These are phyloP conservation scores for Leucosporidium scottii DNA, from an alignment of 768 basidiomycete genomes.

Conservation along the genomic window DNA sequence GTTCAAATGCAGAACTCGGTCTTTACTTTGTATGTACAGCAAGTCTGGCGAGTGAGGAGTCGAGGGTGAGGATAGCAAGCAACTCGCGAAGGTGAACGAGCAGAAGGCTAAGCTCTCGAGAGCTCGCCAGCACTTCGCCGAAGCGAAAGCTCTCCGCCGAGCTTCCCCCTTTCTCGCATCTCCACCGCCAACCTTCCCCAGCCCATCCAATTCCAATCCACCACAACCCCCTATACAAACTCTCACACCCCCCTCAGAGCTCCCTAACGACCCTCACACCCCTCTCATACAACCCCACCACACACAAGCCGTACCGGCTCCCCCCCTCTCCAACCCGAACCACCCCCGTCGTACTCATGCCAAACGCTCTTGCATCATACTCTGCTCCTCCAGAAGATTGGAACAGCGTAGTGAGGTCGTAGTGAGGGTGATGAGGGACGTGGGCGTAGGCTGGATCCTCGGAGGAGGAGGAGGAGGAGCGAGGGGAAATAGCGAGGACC, in stretches of 20 bases:
- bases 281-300: conserved; percentile 20
- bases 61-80: no score
- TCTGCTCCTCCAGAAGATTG: neutral
- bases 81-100: no score
- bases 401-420: conserved; percentile 4
- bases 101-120: no score
- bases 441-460: neutral
- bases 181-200: no score
- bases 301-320: conserved; percentile 18
- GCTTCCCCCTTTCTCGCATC: no score
- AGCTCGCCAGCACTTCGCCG: no score
- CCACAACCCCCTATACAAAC: no score
- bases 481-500: neutral
- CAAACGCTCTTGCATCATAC: conserved; percentile 3
- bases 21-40: no score
- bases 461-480: neutral
- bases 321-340: neutral
- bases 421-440: neutral
- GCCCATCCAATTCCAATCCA: no score
- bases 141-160: no score
- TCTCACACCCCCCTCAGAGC: neutral
- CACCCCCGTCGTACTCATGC: conserved; percentile 12
- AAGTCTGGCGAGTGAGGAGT: no score
- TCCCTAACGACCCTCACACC: conserved; percentile 10
- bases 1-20: no score